Evolutionary conservation across 306 rosid genomes (phyloP).

Genomic region (Arachis stenosperma): DNA sequence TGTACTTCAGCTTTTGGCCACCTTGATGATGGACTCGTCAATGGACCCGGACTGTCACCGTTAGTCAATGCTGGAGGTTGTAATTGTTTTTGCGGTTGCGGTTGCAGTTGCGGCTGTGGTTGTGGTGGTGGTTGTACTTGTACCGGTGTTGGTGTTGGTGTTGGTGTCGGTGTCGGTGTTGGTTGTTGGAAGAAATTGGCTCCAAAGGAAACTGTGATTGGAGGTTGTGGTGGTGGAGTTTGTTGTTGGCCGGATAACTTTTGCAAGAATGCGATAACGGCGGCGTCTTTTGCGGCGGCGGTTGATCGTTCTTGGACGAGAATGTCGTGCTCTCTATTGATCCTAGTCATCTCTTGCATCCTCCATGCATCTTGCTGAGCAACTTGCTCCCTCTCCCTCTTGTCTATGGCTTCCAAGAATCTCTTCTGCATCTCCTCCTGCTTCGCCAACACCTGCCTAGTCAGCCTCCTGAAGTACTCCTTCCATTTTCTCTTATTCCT

Average conservation of each 20-base stretch:
- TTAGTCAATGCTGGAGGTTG: conserved; percentile 36
- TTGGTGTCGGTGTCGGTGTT: not conserved
- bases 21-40: conserved; percentile 28
- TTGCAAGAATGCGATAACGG: conserved; percentile 68
- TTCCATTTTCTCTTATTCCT: conserved; percentile 80
- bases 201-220: not conserved
- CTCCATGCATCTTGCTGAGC: conserved; percentile 73
- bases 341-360: conserved; percentile 63
- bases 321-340: conserved; percentile 65
- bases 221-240: not conserved
- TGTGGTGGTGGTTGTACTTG: not conserved
- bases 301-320: conserved; percentile 72
- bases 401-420: conserved; percentile 73
- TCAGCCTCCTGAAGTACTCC: conserved; percentile 64
- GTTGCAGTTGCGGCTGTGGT: not conserved
- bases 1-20: conserved; percentile 72
- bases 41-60: conserved; percentile 20
- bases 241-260: conserved; percentile 48
- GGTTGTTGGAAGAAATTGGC: not conserved
- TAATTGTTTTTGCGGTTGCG: not conserved
- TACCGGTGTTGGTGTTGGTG: not conserved
- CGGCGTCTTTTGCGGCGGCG: conserved; percentile 71
- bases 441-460: conserved; percentile 64
- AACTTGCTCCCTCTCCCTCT: conserved; percentile 61
- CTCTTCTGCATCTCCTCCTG: conserved; percentile 82